Conservation (phyloP, 148 eudicot species). For the Vaccinium macrocarpon region DNA sequence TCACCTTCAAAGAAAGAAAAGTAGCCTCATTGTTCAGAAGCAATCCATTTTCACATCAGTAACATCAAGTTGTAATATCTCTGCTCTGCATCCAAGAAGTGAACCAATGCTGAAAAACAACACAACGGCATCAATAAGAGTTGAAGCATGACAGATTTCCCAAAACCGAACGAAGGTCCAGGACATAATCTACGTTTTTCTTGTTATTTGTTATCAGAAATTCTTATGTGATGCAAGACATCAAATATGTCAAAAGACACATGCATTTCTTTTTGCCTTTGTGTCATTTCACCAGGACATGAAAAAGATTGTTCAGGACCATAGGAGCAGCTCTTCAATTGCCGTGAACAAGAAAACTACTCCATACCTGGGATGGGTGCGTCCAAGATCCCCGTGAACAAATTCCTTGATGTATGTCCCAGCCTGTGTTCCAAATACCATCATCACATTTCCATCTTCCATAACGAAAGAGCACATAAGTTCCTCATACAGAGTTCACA, state of each 20-base stretch:
- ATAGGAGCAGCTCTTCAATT: background rate
- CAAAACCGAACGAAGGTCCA: background rate
- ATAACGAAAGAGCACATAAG: background rate
- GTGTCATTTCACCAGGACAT: too few species aligned
- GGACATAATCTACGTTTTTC: background rate
- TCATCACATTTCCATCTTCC: background rate
- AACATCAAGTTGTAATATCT: slow-evolving; percentile 89
- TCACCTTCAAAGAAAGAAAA: background rate
- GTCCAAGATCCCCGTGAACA: slow-evolving; percentile 98
- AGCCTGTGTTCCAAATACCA: slow-evolving; percentile 48
- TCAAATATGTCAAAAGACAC: background rate
- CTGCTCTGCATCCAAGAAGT: slow-evolving; percentile 83
- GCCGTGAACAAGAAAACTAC: background rate
- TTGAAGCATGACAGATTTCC: background rate
- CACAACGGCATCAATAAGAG: background rate
- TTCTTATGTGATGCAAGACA: background rate
- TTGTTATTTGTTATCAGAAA: background rate
- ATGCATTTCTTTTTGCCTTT: background rate
- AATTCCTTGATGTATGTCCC: slow-evolving; percentile 98
- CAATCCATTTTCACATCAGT: slow-evolving; percentile 97
- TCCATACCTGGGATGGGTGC: slow-evolving; percentile 86
- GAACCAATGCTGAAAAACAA: slow-evolving; percentile 69
- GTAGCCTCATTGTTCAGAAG: slow-evolving; percentile 30
- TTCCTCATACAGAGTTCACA: background rate
- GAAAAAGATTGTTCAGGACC: background rate